A percentile compares a stretch with the other conserved stretches of the same genome.
Conservation (phyloP, 2,329 filamentous ascomycete genomes). For the Ophiocordyceps australis region DNA sequence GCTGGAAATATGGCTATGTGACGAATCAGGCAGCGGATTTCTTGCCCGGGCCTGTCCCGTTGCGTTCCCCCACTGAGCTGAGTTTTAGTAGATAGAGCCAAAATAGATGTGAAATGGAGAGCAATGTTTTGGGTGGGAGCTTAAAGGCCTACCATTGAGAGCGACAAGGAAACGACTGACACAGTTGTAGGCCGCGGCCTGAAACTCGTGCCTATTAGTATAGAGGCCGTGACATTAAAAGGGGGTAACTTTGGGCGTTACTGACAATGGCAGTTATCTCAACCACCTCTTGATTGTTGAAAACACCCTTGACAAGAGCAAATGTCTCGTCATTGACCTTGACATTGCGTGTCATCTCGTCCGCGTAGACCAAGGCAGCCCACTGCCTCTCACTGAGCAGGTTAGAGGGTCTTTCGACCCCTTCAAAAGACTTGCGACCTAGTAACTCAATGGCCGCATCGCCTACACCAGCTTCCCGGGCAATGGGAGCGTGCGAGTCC, state of each 20-base stretch:
- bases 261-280: constrained; percentile 61
- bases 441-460: constrained; percentile 28
- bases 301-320: constrained; percentile 37
- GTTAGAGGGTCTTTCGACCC: constrained; percentile 10
- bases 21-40: constrained; percentile 16
- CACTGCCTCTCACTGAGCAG: constrained; percentile 44
- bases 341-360: constrained; percentile 68
- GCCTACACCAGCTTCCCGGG: constrained; percentile 35
- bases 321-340: constrained; percentile 53
- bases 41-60: constrained; percentile 31
- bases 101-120: constrained; percentile 1
- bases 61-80: constrained; percentile 34
- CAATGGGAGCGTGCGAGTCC: constrained; percentile 58
- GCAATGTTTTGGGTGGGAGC: neutral
- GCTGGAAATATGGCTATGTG: neutral
- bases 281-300: constrained; percentile 55
- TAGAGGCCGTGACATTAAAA: neutral
- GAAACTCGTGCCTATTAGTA: neutral
- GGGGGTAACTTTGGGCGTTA: constrained; percentile 1
- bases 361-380: constrained; percentile 54
- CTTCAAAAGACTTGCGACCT: constrained; percentile 12
- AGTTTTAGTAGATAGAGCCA: constrained; percentile 3
- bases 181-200: constrained; percentile 63
- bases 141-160: constrained; percentile 47
- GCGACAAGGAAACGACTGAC: constrained; percentile 73